These are phyloP conservation scores for Spencermartinsiella ligniputridi DNA, from an alignment of 1,139 yeast genomes.

Conservation along the genomic window DNA sequence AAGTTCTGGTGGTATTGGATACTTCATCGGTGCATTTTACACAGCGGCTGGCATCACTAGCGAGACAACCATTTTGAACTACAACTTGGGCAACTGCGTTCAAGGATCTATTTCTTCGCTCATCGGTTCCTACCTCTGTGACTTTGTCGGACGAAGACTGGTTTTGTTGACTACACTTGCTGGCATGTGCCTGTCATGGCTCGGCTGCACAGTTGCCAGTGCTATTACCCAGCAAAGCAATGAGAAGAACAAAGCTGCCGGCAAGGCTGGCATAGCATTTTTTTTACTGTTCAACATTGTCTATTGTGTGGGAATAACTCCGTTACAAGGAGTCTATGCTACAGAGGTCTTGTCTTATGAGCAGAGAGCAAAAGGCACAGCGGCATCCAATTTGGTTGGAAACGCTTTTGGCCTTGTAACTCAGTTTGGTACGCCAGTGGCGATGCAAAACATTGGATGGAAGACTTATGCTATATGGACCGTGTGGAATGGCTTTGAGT, in stretches of 20 bases:
- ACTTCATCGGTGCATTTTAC: constrained; percentile 17
- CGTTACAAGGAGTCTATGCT: constrained; percentile 27
- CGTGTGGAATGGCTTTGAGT: constrained; percentile 21
- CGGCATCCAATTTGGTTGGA: constrained; percentile 23
- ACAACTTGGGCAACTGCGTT: constrained; percentile 15
- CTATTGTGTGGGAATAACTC: constrained; percentile 19
- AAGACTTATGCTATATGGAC: constrained; percentile 31
- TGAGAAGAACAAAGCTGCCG: constrained; percentile 12
- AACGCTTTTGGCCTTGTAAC: constrained; percentile 29
- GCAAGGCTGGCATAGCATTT: constrained; percentile 21
- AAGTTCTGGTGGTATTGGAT: constrained; percentile 19
- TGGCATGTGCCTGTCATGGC: constrained; percentile 16
- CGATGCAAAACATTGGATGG: constrained; percentile 53
- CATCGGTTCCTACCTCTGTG: constrained; percentile 17
- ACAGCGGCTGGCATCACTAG: constrained; percentile 18
- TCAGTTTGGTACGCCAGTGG: constrained; percentile 54
- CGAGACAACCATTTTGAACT: constrained; percentile 13
- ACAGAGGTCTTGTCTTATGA: constrained; percentile 39
- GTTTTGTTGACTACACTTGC: constrained; percentile 10
- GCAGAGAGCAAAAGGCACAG: constrained; percentile 33
- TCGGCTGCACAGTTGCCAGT: constrained; percentile 19
- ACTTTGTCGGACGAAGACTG: constrained; percentile 16
- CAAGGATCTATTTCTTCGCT: constrained; percentile 13
- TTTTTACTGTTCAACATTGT: constrained; percentile 18
- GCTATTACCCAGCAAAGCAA: constrained; percentile 13